Evolutionary conservation across 2,329 filamentous ascomycete genomes (phyloP).

Genomic region (Fonsecaea multimorphosa): DNA sequence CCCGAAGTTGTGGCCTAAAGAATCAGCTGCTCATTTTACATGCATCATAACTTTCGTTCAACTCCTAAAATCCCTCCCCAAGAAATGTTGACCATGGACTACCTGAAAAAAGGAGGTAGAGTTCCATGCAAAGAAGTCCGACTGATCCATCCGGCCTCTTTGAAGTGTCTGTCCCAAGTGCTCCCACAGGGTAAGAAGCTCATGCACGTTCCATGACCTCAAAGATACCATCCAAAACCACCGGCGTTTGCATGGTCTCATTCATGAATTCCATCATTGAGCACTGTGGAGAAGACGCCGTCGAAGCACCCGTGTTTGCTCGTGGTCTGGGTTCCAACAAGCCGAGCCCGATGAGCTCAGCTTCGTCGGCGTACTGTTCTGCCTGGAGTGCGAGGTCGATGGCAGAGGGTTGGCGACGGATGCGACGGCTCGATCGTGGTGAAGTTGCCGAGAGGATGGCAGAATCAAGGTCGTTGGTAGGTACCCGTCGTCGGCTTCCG

Average conservation of each 20-base stretch:
- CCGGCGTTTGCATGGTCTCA: constrained; percentile 30
- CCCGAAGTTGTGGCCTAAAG: background rate
- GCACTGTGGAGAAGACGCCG: constrained; percentile 23
- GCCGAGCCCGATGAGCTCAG: constrained; percentile 49
- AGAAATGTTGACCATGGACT: background rate
- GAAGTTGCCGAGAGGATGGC: constrained; percentile 15
- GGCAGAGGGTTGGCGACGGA: constrained; percentile 52
- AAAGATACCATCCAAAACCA: constrained; percentile 56
- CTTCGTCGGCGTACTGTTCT: constrained; percentile 49
- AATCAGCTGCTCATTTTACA: background rate
- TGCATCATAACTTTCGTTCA: background rate
- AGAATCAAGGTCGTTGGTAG: constrained; percentile 43
- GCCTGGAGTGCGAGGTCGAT: constrained; percentile 53
- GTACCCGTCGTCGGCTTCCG: constrained; percentile 39
- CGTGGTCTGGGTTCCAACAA: constrained; percentile 53
- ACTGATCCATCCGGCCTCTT: background rate
- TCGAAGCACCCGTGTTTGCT: constrained; percentile 36
- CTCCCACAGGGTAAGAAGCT: background rate
- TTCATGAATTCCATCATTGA: constrained; percentile 34
- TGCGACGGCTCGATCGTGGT: constrained; percentile 32
- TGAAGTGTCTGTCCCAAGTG: background rate
- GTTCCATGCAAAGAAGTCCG: background rate
- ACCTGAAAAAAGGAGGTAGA: background rate
- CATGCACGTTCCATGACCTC: constrained; percentile 51
- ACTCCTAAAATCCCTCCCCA: background rate